phyloP scores from a whole-genome alignment of 176 grass and related monocot genomes.

The Tillandsia leiboldiana region DNA sequence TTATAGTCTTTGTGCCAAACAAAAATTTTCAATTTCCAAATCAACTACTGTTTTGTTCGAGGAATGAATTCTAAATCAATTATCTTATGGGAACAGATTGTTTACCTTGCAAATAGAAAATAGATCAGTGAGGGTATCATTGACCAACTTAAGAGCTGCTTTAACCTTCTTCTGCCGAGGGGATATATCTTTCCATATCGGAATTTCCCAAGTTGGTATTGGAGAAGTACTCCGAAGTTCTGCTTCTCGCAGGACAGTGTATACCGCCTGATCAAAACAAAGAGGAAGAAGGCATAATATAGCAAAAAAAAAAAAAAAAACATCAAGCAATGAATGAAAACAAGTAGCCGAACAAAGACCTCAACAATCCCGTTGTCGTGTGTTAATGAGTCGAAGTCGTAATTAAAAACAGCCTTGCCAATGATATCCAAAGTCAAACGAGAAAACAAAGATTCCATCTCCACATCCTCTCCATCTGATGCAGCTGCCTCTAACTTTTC shows the following conservation, averaged over 20 bases:
- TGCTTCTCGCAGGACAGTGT: constrained; percentile 67
- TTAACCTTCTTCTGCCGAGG: constrained; percentile 88
- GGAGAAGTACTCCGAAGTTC: constrained; percentile 91
- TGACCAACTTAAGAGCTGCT: constrained; percentile 73
- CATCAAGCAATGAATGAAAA: background rate
- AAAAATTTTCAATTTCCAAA: background rate
- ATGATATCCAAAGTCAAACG: constrained; percentile 84
- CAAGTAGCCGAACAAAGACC: constrained; percentile 33
- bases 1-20: background rate
- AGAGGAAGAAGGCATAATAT: background rate
- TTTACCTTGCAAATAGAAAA: constrained; percentile 81
- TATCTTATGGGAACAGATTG: background rate
- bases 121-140: constrained; percentile 69
- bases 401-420: constrained; percentile 96
- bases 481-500: constrained; percentile 75
- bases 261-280: constrained; percentile 59
- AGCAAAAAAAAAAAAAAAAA: constrained; percentile 1
- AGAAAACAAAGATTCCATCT: constrained; percentile 96
- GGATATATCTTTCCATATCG: constrained; percentile 98
- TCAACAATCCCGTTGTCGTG: constrained; percentile 91
- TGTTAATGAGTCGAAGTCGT: constrained; percentile 94
- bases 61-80: background rate
- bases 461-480: constrained; percentile 64
- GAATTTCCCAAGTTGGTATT: constrained; percentile 97
- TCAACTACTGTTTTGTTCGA: background rate